Conservation (phyloP, 371 early-diverging fungal genomes). For the Choanephora cucurbitarum region DNA sequence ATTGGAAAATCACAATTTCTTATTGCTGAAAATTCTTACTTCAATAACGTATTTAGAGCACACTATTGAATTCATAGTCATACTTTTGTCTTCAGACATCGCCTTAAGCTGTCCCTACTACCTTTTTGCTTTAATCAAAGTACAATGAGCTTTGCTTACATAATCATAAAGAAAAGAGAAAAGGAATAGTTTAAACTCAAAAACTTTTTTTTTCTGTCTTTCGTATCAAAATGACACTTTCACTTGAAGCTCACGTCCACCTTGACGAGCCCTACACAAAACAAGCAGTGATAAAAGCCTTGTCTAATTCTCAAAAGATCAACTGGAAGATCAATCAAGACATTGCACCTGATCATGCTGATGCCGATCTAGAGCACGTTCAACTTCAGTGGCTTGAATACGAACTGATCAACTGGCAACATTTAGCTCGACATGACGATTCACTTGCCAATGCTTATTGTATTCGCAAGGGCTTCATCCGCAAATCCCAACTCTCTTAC, state of each 20-base stretch:
- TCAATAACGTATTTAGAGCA: no score
- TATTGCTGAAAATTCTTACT: no score
- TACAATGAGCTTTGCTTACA: no score
- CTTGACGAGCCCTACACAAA: constrained; percentile 51
- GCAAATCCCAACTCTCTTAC: constrained; percentile 68
- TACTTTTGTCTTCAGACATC: no score
- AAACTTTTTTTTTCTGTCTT: not conserved
- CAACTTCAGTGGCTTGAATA: constrained; percentile 71
- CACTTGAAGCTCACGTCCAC: constrained; percentile 35
- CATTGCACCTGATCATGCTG: constrained; percentile 17
- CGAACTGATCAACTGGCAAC: constrained; percentile 63
- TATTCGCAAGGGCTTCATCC: constrained; percentile 70
- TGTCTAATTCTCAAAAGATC: constrained; percentile 27
- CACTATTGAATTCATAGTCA: no score
- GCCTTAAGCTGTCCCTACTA: no score
- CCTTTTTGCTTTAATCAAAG: no score
- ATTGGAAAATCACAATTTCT: no score
- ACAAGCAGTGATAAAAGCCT: constrained; percentile 35
- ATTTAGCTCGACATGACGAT: constrained; percentile 32
- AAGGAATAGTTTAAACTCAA: not conserved
- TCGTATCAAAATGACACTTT: not conserved
- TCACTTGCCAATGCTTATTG: constrained; percentile 61
- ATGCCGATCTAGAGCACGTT: constrained; percentile 15
- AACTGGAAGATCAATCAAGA: constrained; percentile 29
- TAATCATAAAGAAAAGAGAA: no score